Evolutionary conservation across 2,329 filamentous ascomycete genomes (phyloP), one percentile per base, ranked within the genome.

Genomic region (Raffaelea albimanens): DNA sequence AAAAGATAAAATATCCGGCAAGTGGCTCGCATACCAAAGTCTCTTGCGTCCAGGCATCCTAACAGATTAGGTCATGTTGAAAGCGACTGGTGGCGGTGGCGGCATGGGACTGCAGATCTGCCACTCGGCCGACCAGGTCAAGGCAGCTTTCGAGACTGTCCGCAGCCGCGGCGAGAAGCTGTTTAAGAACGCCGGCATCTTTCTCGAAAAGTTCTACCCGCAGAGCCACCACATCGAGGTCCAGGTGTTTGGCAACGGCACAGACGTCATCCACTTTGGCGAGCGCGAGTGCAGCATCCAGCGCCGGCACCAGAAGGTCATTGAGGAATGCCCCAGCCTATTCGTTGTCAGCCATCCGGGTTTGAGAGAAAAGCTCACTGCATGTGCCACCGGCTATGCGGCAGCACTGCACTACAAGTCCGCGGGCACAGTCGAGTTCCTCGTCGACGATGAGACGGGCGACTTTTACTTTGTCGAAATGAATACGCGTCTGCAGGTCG

Each of bases 401-500:
- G 13, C 39, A 21, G 14, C 38, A 25, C 36, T 67, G 21, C 51
- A 53, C 9, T 67, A 66, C 42, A 52, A 53, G 16, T 60, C 57
- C 0, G 63, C 58, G 0, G 66, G 65, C 0, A 68, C 66, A 0
- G 56, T 67, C 22, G 65, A 95, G 64, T 95, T 88, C 59, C 83
- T 95, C 39, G 82, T 94, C 4, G 88, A 95, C 63, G 85, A 87
- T 59, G 78, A 85, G 56, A 83, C 80, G 3, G 85, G 83, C 36
- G 77, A 83, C 40, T 95, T 93, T 63, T 95, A 78, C 64, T 86
- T 86, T 55, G 82, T 85, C 73, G 83, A 86, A 65, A 84, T 87
- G 75, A 84, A 87, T 58, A 96, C 93, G 0, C 76, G 93, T 45
- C 70, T 98, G 14, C 93, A 98, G 64, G 93, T 90, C 21, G 85